phyloP scores from a whole-genome alignment of 306 rosid genomes.

The Quercus glauca region DNA sequence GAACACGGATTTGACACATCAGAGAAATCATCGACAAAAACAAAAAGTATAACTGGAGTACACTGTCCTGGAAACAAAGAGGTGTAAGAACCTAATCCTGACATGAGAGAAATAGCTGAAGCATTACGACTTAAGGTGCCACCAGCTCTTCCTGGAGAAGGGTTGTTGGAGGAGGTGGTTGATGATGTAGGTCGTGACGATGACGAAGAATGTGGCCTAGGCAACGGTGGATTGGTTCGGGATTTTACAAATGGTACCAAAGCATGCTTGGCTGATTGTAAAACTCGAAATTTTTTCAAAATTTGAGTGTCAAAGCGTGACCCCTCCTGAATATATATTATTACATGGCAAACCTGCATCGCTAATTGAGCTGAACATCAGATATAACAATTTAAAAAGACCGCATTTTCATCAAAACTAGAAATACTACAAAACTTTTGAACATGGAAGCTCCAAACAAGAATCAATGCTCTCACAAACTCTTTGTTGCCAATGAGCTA shows the following conservation, averaged over 20 bases:
- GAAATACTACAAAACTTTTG: conserved; percentile 13
- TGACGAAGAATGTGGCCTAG: conserved; percentile 49
- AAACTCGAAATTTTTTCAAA: conserved; percentile 68
- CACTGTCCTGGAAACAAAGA: conserved; percentile 96
- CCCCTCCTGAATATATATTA: conserved; percentile 79
- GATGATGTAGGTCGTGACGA: conserved; percentile 46
- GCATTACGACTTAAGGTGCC: conserved; percentile 57
- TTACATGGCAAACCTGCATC: conserved; percentile 93
- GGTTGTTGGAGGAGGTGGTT: conserved; percentile 35
- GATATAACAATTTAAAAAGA: conserved; percentile 5
- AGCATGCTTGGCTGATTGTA: conserved; percentile 84
- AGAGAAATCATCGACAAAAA: conserved; percentile 72
- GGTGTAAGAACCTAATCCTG: conserved; percentile 86
- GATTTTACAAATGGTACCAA: conserved; percentile 71
- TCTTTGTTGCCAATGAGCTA: neutral
- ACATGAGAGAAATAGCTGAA: conserved; percentile 69
- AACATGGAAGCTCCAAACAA: neutral
- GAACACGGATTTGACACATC: conserved; percentile 41
- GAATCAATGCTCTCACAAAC: neutral
- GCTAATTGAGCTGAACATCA: conserved; percentile 27
- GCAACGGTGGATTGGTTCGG: conserved; percentile 34
- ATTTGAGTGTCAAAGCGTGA: conserved; percentile 62
- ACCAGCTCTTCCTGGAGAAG: conserved; percentile 71
- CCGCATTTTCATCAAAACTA: neutral
- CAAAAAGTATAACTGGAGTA: conserved; percentile 81